Base-by-base conservation (phyloP, 2,329 filamentous ascomycete species). In the Colletotrichum tropicale region DNA sequence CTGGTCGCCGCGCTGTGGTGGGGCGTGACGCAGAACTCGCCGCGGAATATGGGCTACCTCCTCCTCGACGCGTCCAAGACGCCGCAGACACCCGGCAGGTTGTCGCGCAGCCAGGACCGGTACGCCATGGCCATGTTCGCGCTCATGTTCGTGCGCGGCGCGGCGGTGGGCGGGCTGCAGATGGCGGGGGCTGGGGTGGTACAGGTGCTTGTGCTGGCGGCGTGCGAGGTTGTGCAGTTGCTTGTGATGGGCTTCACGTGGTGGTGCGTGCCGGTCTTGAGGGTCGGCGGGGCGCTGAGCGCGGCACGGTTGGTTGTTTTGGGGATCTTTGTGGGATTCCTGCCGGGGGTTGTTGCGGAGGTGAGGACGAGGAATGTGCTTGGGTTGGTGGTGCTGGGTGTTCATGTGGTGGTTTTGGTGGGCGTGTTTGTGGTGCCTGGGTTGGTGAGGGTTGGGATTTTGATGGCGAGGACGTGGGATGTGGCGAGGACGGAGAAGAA, bases 151-250 rank as follows among this genome's bases (percentile, higher is more conserved):
- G 86, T 93, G 72, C 89, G 93, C 13, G 92, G 91, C 55, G 88
- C 93, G 71, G 92, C 92, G 24, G 91, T 94, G 77, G 93, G 93
- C 26, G 93, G 92, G 9, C 88, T 94, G 28, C 93, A 94, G 81
- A 9, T 76, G 8, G 32, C 70, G 3, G 77, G 75, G 3, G 92
- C 70, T 1, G 77, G 76, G 4, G 91, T 94, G 72, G 92, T 92
- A 7, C 93, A 95, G 81, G 87, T 94, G 62, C 90, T 94, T 52
- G 85, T 94, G n/a, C 87, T 95, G 24, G 92, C 92, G n/a, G 92
- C 93, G 58, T 93, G 92, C 83, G 93, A 95, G 84, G 90, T 94
- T 75, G 90, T 94, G 52, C 86, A 92, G 68, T 89, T 94, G 36
- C 84, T 94, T 21, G 93, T 92, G 0, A 84, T 94, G 10, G 89